A percentile compares a stretch with the other conserved stretches of the same genome.
These are phyloP conservation scores for Inga laurina DNA, from an alignment of 306 rosid genomes.

Conservation along the genomic window DNA sequence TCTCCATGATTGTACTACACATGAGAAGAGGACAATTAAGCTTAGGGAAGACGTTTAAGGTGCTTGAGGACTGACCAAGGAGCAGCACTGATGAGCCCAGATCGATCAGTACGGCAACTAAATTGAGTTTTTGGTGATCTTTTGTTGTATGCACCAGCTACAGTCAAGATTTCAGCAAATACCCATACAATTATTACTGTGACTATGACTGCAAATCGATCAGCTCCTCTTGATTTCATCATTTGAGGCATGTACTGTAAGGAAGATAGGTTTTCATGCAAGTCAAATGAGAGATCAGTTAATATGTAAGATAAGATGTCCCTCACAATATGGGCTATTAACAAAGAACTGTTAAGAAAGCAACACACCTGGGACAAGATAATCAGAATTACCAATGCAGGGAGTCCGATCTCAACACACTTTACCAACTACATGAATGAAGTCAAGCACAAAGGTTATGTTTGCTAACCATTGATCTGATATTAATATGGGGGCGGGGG, in stretches of 20 bases:
- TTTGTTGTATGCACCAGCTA: slow-evolving; percentile 72
- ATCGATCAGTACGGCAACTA: slow-evolving; percentile 92
- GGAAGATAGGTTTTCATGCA: slow-evolving; percentile 24
- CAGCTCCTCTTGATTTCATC: slow-evolving; percentile 47
- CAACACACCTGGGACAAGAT: slow-evolving; percentile 69
- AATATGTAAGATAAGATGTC: neutral
- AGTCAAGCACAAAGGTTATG: slow-evolving; percentile 16
- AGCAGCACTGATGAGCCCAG: slow-evolving; percentile 79
- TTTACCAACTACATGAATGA: slow-evolving; percentile 66
- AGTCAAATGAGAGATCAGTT: slow-evolving; percentile 26
- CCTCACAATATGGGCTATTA: neutral
- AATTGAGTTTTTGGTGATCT: slow-evolving; percentile 68
- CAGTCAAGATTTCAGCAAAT: slow-evolving; percentile 82
- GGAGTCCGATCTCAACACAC: slow-evolving; percentile 93
- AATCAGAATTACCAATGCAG: slow-evolving; percentile 67
- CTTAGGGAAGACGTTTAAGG: slow-evolving; percentile 6
- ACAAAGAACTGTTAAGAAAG: slow-evolving; percentile 16
- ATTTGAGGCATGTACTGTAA: slow-evolving; percentile 73
- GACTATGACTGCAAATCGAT: slow-evolving; percentile 64
- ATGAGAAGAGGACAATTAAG: neutral
- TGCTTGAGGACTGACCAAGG: slow-evolving; percentile 62
- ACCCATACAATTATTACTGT: slow-evolving; percentile 72
- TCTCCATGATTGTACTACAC: neutral
- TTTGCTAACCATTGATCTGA: slow-evolving; percentile 28
- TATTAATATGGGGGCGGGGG: neutral